Percentiles rank a stretch among this genome's conserved stretches.
phyloP scores from a whole-genome alignment of 768 basidiomycete species.

The Russula emetica region DNA sequence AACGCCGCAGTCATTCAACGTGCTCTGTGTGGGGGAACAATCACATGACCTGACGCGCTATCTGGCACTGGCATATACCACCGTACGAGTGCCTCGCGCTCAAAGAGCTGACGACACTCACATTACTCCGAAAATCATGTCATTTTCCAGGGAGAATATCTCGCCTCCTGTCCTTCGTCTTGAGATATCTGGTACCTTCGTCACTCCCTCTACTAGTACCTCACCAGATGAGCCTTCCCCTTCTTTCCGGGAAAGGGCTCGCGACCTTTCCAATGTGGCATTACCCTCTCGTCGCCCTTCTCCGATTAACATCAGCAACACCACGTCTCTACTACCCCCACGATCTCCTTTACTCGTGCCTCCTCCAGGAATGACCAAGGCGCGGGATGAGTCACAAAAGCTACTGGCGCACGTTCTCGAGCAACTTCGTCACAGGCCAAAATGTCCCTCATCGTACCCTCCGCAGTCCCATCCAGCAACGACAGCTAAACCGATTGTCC shows the following conservation, averaged over 20 bases:
- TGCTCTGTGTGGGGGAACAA: not conserved
- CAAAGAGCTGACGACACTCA: not conserved
- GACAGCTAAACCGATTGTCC: not conserved
- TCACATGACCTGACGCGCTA: slow-evolving; percentile 2
- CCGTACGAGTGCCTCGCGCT: no score
- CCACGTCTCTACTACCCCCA: slow-evolving; percentile 27
- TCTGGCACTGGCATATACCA: no score
- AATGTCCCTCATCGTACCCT: slow-evolving; percentile 40
- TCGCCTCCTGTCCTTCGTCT: slow-evolving; percentile 22
- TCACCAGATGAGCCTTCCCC: slow-evolving; percentile 12
- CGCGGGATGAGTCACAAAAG: slow-evolving; percentile 62
- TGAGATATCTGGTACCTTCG: slow-evolving; percentile 18
- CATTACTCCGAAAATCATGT: slow-evolving; percentile 2
- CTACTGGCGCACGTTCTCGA: slow-evolving; percentile 60
- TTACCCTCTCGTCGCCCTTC: slow-evolving; percentile 34
- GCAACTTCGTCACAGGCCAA: slow-evolving; percentile 54
- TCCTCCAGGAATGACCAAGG: slow-evolving; percentile 37
- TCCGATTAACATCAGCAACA: slow-evolving; percentile 28
- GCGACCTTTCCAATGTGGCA: slow-evolving; percentile 30
- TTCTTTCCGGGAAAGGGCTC: slow-evolving; percentile 28
- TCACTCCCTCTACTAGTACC: not conserved
- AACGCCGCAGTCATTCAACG: no score
- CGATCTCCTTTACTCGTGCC: slow-evolving; percentile 25
- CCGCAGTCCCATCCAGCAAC: not conserved
- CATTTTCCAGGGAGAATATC: slow-evolving; percentile 9